A percentile compares a stretch with the other conserved stretches of the same genome.
Conservation (phyloP, 1,139 yeast genomes). For the Geotrichum carabidarum region DNA sequence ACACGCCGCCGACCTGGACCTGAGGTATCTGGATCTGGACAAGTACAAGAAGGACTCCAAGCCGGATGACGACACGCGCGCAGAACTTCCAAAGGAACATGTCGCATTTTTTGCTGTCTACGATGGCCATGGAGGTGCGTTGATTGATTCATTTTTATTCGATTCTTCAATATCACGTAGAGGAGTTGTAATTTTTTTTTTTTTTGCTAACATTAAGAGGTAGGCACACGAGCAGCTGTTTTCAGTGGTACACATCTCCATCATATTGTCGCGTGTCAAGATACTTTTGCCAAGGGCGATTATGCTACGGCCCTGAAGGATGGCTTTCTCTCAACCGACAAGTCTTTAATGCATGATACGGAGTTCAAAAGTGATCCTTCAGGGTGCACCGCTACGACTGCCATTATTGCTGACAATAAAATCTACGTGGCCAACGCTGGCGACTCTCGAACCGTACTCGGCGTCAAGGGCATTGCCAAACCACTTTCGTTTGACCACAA, state of each 20-base stretch:
- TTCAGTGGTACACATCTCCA: slow-evolving; percentile 80
- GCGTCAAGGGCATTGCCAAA: slow-evolving; percentile 79
- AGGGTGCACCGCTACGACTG: slow-evolving; percentile 95
- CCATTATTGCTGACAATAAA: slow-evolving; percentile 54
- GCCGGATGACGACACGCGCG: neutral
- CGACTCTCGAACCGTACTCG: slow-evolving; percentile 89
- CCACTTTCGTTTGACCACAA: slow-evolving; percentile 93
- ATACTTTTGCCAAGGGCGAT: slow-evolving; percentile 52
- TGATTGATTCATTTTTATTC: neutral
- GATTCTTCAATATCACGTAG: neutral
- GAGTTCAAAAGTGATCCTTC: slow-evolving; percentile 69
- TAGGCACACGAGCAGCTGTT: slow-evolving; percentile 68
- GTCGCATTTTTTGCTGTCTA: slow-evolving; percentile 87
- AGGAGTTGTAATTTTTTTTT: neutral
- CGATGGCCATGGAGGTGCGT: slow-evolving; percentile 90
- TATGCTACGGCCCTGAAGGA: slow-evolving; percentile 72
- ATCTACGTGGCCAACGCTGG: slow-evolving; percentile 76
- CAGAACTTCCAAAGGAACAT: slow-evolving; percentile 29
- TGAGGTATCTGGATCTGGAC: slow-evolving; percentile 23
- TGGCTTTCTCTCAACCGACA: slow-evolving; percentile 80
- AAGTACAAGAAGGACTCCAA: neutral
- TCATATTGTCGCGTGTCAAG: slow-evolving; percentile 59
- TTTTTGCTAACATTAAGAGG: neutral
- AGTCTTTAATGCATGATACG: slow-evolving; percentile 63
- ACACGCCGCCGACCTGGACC: slow-evolving; percentile 72